Evolutionary conservation across 306 rosid genomes (phyloP).

Genomic region (Oemleria cerasiformis): DNA sequence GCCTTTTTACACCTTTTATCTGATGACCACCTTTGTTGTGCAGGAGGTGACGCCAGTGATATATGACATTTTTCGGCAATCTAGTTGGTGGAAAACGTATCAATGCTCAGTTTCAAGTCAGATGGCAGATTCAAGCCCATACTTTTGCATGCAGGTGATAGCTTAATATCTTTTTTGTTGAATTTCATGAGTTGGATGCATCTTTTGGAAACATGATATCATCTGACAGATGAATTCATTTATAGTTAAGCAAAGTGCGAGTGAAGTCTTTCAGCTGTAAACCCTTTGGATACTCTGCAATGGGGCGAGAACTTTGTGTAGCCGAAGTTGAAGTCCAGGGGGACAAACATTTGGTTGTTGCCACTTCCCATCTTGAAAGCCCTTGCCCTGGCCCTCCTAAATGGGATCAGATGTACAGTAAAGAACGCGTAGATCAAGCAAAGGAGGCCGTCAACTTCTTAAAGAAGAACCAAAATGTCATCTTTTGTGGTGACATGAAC

Average conservation of each 20-base stretch:
- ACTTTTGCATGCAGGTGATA: constrained; percentile 46
- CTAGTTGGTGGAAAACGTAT: constrained; percentile 45
- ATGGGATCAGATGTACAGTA: constrained; percentile 93
- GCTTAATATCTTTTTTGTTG: constrained; percentile 2
- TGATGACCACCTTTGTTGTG: background rate
- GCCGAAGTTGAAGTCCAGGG: constrained; percentile 60
- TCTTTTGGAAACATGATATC: background rate
- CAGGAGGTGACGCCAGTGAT: constrained; percentile 43
- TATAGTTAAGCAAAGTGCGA: constrained; percentile 75
- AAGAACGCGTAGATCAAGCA: constrained; percentile 85
- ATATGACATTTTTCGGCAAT: constrained; percentile 31
- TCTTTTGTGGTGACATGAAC: constrained; percentile 95
- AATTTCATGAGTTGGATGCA: constrained; percentile 4
- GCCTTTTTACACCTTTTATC: background rate
- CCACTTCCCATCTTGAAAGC: constrained; percentile 96
- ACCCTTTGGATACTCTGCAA: constrained; percentile 60
- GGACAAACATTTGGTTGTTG: constrained; percentile 55
- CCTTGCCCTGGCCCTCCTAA: constrained; percentile 85
- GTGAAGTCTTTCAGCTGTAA: constrained; percentile 63
- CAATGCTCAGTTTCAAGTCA: constrained; percentile 31
- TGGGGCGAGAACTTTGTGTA: constrained; percentile 90
- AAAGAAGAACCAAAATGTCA: constrained; percentile 57
- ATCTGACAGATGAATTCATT: constrained; percentile 12
- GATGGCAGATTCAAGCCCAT: constrained; percentile 23
- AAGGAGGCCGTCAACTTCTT: constrained; percentile 60